phyloP scores from a whole-genome alignment of 805 yeast genomes.

The Cyberlindnera subsufficiens region DNA sequence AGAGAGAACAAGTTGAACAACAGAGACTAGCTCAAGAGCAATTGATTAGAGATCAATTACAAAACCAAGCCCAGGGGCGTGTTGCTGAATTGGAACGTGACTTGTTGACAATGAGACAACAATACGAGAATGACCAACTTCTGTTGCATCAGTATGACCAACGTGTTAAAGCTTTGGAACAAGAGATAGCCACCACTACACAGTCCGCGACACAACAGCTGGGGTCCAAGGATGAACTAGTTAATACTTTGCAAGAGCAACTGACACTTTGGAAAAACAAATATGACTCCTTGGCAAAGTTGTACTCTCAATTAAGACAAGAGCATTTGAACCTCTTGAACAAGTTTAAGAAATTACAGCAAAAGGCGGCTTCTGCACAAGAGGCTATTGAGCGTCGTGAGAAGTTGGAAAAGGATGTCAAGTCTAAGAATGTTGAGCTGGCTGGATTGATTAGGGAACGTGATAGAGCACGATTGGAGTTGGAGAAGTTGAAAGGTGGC shows the following conservation, averaged over 20 bases:
- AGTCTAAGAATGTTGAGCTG: constrained; percentile 78
- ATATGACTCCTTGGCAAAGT: constrained; percentile 83
- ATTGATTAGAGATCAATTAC: constrained; percentile 57
- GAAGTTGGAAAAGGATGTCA: constrained; percentile 73
- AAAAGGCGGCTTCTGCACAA: constrained; percentile 84
- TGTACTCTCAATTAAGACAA: constrained; percentile 86
- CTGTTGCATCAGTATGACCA: constrained; percentile 83
- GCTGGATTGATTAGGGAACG: constrained; percentile 88
- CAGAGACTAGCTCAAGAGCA: constrained; percentile 72
- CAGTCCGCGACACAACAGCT: constrained; percentile 67
- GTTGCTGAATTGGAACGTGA: constrained; percentile 82
- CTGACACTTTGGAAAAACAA: constrained; percentile 73
- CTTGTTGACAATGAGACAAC: constrained; percentile 64
- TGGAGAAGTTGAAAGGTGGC: constrained; percentile 62
- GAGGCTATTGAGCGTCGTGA: constrained; percentile 84
- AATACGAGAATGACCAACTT: constrained; percentile 80
- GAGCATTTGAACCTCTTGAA: constrained; percentile 79
- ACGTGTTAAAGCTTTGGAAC: constrained; percentile 75
- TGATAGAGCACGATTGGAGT: constrained; percentile 79
- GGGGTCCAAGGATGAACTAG: constrained; percentile 69
- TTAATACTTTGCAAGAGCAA: constrained; percentile 66
- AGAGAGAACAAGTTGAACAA: constrained; percentile 58
- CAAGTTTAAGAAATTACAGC: constrained; percentile 75
- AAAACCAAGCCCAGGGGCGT: constrained; percentile 70
- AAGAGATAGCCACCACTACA: constrained; percentile 56